These are phyloP conservation scores for Cicer pinnatifidum DNA, from an alignment of 306 rosid genomes.

Conservation along the genomic window DNA sequence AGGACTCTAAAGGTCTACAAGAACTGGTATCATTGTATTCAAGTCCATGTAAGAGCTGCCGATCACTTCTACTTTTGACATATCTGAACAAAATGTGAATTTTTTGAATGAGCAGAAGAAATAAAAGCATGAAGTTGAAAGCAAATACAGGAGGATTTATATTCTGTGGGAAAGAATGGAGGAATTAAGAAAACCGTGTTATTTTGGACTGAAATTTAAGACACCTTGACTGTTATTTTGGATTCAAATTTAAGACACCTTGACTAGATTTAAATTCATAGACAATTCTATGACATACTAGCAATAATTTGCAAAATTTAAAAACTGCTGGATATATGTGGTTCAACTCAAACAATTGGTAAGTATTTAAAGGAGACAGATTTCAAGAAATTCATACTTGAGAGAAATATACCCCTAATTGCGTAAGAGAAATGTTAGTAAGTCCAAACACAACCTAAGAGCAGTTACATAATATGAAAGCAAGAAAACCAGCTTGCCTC, in stretches of 20 bases:
- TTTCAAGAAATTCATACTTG: constrained; percentile 8
- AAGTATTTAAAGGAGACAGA: constrained; percentile 20
- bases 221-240: not conserved
- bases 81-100: constrained; percentile 62
- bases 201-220: constrained; percentile 6
- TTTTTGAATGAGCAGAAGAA: constrained; percentile 40
- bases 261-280: not conserved
- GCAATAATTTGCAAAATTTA: constrained; percentile 33
- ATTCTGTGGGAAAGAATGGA: constrained; percentile 17
- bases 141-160: not conserved
- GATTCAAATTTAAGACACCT: constrained; percentile 8
- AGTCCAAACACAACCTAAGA: constrained; percentile 22
- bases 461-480: not conserved
- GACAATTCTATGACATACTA: constrained; percentile 20
- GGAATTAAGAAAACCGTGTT: constrained; percentile 5
- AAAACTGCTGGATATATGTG: constrained; percentile 6
- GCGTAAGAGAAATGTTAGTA: constrained; percentile 7
- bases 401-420: constrained; percentile 9
- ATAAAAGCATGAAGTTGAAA: constrained; percentile 37
- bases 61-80: constrained; percentile 86
- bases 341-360: constrained; percentile 36
- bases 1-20: constrained; percentile 73
- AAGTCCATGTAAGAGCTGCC: constrained; percentile 82
- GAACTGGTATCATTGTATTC: constrained; percentile 65
- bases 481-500: constrained; percentile 11